Conservation (phyloP, 768 basidiomycete species). For the Tricholoma hemisulphureum region DNA sequence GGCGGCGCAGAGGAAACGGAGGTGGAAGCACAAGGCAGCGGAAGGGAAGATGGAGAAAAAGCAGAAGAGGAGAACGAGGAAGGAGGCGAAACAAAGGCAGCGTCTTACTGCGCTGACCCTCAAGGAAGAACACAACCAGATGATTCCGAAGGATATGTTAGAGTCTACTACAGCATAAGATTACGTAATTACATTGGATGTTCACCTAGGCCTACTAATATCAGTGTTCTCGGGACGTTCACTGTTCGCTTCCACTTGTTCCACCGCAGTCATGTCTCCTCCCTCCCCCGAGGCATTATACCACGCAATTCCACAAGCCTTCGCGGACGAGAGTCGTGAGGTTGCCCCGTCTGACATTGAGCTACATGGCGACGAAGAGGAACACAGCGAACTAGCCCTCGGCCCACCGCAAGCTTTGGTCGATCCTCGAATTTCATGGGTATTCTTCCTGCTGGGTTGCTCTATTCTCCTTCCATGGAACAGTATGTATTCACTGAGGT, state of each 20-base stretch:
- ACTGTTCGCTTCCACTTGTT: conserved; percentile 3
- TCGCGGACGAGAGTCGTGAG: conserved; percentile 28
- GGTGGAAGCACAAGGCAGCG: conserved; percentile 49
- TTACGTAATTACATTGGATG: too few relatives aligned
- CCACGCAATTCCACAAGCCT: conserved; percentile 42
- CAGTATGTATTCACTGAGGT: conserved; percentile 45
- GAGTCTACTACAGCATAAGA: too few relatives aligned
- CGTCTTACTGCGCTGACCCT: conserved; percentile 56
- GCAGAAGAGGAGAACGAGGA: conserved; percentile 52
- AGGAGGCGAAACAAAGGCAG: conserved; percentile 51
- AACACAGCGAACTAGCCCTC: conserved; percentile 14
- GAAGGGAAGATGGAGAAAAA: conserved; percentile 54
- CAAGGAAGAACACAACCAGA: conserved; percentile 57
- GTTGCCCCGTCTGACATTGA: conserved; percentile 23
- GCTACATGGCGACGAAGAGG: conserved; percentile 32
- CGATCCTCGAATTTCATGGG: conserved; percentile 53
- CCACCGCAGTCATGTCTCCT: conserved; percentile 24
- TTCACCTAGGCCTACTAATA: too few relatives aligned
- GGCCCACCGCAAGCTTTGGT: conserved; percentile 29
- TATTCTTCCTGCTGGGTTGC: conserved; percentile 58
- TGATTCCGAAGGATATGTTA: conserved; percentile 41
- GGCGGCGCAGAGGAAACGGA: conserved; percentile 59
- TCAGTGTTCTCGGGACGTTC: neutral
- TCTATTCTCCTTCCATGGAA: conserved; percentile 88
- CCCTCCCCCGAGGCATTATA: conserved; percentile 38